A percentile compares a stretch with the other conserved stretches of the same genome.
These are phyloP conservation scores for Backusella australiensis DNA, from an alignment of 192 early-diverging fungal genomes.

Conservation along the genomic window DNA sequence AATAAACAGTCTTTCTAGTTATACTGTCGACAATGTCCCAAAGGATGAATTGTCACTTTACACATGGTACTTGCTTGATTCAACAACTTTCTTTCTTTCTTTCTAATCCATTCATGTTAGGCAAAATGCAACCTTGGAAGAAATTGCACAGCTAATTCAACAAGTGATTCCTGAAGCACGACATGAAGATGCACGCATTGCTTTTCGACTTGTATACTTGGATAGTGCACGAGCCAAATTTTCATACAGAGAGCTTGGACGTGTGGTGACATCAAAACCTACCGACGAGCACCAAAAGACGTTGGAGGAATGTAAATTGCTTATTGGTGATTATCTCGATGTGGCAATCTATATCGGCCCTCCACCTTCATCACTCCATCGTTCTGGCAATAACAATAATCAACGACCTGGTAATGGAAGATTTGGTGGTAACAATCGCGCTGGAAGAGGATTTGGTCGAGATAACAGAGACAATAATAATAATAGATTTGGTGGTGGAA, in stretches of 20 bases:
- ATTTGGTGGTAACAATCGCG: neutral
- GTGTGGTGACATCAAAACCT: constrained; percentile 22
- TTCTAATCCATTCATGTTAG: constrained; percentile 22
- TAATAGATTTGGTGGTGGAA: constrained; percentile 6
- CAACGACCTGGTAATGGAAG: neutral
- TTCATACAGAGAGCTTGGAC: constrained; percentile 43
- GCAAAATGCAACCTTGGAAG: constrained; percentile 61
- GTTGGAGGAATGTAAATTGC: constrained; percentile 48
- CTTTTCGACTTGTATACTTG: constrained; percentile 50
- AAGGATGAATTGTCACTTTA: constrained; percentile 51
- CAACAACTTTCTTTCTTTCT: neutral
- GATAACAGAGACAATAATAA: neutral
- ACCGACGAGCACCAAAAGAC: constrained; percentile 45
- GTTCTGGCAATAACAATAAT: neutral
- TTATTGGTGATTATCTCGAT: constrained; percentile 60
- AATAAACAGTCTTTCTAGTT: constrained; percentile 28
- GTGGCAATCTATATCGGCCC: constrained; percentile 45
- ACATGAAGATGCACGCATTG: constrained; percentile 37
- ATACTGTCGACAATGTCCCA: constrained; percentile 35
- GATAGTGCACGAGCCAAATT: constrained; percentile 38
- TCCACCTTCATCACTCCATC: neutral
- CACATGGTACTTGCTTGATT: constrained; percentile 45
- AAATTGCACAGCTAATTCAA: constrained; percentile 53
- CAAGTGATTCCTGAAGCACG: constrained; percentile 42
- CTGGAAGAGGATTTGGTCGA: constrained; percentile 6